These are phyloP conservation scores for Schizochytrium sp. DNA, from an alignment of 108 stramenopile species.

Conservation along the genomic window DNA sequence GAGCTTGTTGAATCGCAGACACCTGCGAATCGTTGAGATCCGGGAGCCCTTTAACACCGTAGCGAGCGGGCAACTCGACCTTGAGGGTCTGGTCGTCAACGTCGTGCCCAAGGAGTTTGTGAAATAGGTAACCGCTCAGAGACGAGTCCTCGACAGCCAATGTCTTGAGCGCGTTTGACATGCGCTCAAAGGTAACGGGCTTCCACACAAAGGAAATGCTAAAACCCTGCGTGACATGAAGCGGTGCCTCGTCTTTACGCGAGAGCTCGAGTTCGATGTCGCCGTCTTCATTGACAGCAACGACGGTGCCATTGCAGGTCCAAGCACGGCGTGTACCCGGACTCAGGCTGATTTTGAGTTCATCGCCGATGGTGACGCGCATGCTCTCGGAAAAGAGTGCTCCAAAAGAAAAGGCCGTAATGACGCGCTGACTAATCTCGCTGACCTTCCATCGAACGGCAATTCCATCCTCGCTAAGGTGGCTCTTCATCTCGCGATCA, in stretches of 20 bases:
- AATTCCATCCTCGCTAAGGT: constrained; percentile 72
- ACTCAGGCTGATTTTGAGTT: constrained; percentile 67
- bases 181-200: constrained; percentile 86
- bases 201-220: constrained; percentile 96
- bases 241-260: constrained; percentile 34
- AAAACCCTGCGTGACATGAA: constrained; percentile 73
- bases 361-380: constrained; percentile 83
- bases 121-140: constrained; percentile 93
- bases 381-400: constrained; percentile 56
- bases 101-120: constrained; percentile 87
- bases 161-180: constrained; percentile 91
- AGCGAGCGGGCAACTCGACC: constrained; percentile 24
- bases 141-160: constrained; percentile 94
- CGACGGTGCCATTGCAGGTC: constrained; percentile 54
- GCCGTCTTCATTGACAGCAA: constrained; percentile 76
- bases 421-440: constrained; percentile 60
- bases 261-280: constrained; percentile 75
- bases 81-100: constrained; percentile 77
- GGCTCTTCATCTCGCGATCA: constrained; percentile 79
- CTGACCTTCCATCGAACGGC: constrained; percentile 64
- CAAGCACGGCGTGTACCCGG: constrained; percentile 18
- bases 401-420: constrained; percentile 66
- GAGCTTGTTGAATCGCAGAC: constrained; percentile 72
- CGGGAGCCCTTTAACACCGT: constrained; percentile 57
- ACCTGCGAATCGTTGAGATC: constrained; percentile 88